These are phyloP conservation scores for Talaromyces wortmannii DNA, from an alignment of 495 filamentous ascomycete genomes.

Conservation along the genomic window DNA sequence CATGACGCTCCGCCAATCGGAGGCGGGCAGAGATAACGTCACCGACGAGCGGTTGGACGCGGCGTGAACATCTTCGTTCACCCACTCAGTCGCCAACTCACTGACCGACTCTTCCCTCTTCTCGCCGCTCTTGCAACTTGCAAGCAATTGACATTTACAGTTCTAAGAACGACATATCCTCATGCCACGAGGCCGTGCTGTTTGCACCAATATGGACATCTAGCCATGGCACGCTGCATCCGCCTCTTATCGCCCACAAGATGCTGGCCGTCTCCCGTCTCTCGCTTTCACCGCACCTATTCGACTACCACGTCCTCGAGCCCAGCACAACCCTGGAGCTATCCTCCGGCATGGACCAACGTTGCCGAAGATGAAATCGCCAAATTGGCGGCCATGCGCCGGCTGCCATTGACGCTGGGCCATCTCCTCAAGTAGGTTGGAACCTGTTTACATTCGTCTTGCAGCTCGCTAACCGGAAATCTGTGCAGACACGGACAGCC, in stretches of 20 bases:
- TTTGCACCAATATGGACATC: background rate
- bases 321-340: background rate
- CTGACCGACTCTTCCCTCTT: no score
- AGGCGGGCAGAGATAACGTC: no score
- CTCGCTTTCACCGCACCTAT: background rate
- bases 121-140: no score
- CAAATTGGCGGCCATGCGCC: slow-evolving; percentile 65
- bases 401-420: slow-evolving; percentile 75
- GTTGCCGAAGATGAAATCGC: slow-evolving; percentile 68
- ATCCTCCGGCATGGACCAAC: slow-evolving; percentile 18
- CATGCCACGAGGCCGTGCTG: background rate
- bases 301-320: background rate
- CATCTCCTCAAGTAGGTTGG: slow-evolving; percentile 74
- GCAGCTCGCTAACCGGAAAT: background rate
- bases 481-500: slow-evolving; percentile 73
- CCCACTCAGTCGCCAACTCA: no score
- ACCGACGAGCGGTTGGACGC: no score
- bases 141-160: no score
- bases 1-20: no score
- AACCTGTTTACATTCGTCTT: background rate
- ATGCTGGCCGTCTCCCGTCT: background rate
- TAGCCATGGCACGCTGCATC: background rate
- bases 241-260: background rate
- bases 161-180: background rate
- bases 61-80: no score